phyloP scores from a whole-genome alignment of 148 eudicot genomes.

The Dysphania ambrosioides region DNA sequence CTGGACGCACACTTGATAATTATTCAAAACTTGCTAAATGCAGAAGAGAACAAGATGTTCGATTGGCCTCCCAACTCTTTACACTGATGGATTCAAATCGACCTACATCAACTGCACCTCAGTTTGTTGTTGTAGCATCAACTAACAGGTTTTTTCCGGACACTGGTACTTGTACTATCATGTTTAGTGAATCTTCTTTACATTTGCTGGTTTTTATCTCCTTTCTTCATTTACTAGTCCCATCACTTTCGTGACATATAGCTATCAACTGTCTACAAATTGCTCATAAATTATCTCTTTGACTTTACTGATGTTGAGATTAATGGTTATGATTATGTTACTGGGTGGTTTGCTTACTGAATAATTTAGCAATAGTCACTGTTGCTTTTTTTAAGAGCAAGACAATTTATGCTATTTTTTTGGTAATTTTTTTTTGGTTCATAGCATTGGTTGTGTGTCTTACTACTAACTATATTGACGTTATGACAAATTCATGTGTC shows the following conservation, averaged over 20 bases:
- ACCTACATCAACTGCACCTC: constrained; percentile 43
- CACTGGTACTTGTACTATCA: neutral
- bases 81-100: constrained; percentile 76
- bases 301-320: neutral
- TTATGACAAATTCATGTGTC: neutral
- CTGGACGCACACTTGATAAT: neutral
- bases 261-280: neutral
- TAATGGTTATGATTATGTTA: neutral
- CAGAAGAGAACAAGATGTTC: constrained; percentile 86
- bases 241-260: neutral
- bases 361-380: neutral
- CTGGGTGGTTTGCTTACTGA: neutral
- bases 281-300: neutral
- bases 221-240: neutral
- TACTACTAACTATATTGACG: neutral
- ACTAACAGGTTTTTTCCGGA: constrained; percentile 70
- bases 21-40: constrained; percentile 19
- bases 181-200: neutral
- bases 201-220: neutral
- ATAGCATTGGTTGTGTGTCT: neutral
- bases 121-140: constrained; percentile 91
- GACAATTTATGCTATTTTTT: neutral
- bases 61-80: constrained; percentile 76
- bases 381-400: neutral
- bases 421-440: neutral